phyloP scores from a whole-genome alignment of 768 basidiomycete species.

The Amanita molliuscula region DNA sequence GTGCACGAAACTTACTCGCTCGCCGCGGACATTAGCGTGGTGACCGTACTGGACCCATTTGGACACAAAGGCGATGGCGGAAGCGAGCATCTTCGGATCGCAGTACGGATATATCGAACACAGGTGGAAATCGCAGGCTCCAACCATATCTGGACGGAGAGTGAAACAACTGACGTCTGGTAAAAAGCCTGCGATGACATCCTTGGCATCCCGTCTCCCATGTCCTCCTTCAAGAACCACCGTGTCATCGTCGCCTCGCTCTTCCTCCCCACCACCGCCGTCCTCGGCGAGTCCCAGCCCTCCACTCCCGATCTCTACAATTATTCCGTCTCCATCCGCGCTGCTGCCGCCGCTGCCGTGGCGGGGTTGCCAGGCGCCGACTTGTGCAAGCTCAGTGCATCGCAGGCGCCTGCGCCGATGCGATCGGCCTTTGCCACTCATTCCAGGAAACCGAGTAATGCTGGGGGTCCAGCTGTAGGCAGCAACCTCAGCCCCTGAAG shows the following conservation, averaged over 20 bases:
- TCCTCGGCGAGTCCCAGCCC: slow-evolving; percentile 46
- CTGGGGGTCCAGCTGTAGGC: slow-evolving; percentile 12
- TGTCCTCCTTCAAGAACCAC: slow-evolving; percentile 67
- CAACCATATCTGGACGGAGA: neutral
- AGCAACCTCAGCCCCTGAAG: slow-evolving; percentile 30
- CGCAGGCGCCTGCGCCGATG: neutral
- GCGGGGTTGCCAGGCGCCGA: slow-evolving; percentile 16
- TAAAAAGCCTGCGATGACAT: neutral
- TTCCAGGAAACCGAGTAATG: slow-evolving; percentile 12
- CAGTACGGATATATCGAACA: neutral
- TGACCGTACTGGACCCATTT: neutral
- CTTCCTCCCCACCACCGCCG: slow-evolving; percentile 69
- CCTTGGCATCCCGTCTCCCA: slow-evolving; percentile 38
- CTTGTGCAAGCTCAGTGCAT: slow-evolving; percentile 1
- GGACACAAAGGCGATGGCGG: too few relatives aligned
- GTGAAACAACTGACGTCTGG: slow-evolving; percentile 5
- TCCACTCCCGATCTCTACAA: slow-evolving; percentile 34
- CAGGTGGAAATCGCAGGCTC: neutral
- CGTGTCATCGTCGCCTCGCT: slow-evolving; percentile 76
- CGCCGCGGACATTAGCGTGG: neutral
- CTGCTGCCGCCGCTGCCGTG: slow-evolving; percentile 9
- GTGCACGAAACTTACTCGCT: neutral
- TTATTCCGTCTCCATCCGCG: slow-evolving; percentile 5
- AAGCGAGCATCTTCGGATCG: neutral
- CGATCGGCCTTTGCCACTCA: neutral